phyloP scores from a whole-genome alignment of 345 rosid species.

The Corchorus capsularis region DNA sequence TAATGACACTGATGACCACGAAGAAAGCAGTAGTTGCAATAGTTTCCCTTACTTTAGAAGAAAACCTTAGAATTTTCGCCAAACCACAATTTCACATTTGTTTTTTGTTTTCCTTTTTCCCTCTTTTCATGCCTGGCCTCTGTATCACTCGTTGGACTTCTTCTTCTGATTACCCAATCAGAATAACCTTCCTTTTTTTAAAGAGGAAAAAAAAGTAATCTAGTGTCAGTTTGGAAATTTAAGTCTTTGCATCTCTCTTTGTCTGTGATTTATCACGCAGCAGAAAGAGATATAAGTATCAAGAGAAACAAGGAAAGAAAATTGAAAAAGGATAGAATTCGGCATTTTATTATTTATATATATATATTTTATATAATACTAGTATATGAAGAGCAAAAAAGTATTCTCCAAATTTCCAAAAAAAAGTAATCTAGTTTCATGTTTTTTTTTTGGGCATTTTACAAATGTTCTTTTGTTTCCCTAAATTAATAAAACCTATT shows the following conservation, averaged over 20 bases:
- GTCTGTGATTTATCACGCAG: conserved; percentile 19
- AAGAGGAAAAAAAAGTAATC: conserved; percentile 25
- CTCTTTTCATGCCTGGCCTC: too few species aligned
- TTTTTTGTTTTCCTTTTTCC: neutral
- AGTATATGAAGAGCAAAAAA: conserved; percentile 25
- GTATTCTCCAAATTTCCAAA: too few species aligned
- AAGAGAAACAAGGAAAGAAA: conserved; percentile 1
- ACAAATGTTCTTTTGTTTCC: too few species aligned
- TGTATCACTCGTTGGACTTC: conserved; percentile 34
- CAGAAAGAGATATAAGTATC: conserved; percentile 28
- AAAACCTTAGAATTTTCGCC: conserved; percentile 56
- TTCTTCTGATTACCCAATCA: conserved; percentile 36
- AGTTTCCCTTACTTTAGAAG: conserved; percentile 58
- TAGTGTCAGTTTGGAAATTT: conserved; percentile 24
- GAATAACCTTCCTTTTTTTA: conserved; percentile 26
- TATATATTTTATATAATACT: conserved; percentile 1
- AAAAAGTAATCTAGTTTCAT: too few species aligned
- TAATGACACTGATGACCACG: conserved; percentile 55
- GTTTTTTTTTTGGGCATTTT: too few species aligned
- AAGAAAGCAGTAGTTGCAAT: conserved; percentile 79
- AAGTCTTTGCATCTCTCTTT: conserved; percentile 31
- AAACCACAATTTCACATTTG: neutral
- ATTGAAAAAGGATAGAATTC: conserved; percentile 14
- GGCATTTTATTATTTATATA: too few species aligned
- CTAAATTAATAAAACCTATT: too few species aligned